Percentiles rank a stretch among this genome's conserved stretches.
phyloP scores from a whole-genome alignment of 1,284 basidiomycete species.

The Ustilago lituana region DNA sequence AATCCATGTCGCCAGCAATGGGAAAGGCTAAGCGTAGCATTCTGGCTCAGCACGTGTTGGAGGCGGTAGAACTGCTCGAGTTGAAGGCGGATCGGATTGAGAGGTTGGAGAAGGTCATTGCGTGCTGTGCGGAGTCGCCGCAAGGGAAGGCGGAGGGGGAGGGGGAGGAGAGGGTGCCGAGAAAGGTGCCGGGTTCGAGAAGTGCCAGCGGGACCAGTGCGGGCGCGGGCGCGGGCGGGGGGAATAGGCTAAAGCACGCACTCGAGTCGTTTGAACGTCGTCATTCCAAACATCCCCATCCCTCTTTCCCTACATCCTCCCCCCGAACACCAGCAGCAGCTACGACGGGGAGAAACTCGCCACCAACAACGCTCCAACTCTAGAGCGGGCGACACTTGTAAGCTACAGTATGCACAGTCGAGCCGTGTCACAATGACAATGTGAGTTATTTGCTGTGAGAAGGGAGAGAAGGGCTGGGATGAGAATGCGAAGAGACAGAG shows the following conservation, averaged over 20 bases:
- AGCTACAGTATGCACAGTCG: not conserved
- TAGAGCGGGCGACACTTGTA: slow-evolving; percentile 4
- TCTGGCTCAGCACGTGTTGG: slow-evolving; percentile 60
- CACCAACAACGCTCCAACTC: slow-evolving; percentile 24
- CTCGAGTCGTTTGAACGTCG: slow-evolving; percentile 19
- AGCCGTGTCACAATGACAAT: too few relatives aligned
- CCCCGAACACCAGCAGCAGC: not conserved
- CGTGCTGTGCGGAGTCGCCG: not conserved
- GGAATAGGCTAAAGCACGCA: slow-evolving; percentile 28
- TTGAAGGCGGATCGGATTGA: slow-evolving; percentile 60
- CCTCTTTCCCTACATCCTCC: too few relatives aligned
- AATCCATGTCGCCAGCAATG: slow-evolving; percentile 57
- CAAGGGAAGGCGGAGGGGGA: not conserved
- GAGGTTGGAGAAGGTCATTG: slow-evolving; percentile 28
- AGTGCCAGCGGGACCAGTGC: slow-evolving; percentile 8
- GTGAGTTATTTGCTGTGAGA: not conserved
- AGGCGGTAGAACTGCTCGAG: slow-evolving; percentile 62
- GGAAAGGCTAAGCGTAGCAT: slow-evolving; percentile 48
- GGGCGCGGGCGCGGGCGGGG: not conserved
- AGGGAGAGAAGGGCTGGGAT: not conserved
- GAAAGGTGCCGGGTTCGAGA: slow-evolving; percentile 20
- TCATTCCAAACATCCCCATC: not conserved
- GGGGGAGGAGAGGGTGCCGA: slow-evolving; percentile 5
- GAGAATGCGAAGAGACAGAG: not conserved
- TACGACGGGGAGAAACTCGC: slow-evolving; percentile 12